Base-by-base conservation (phyloP, 805 yeast species). In the Candida silvicultrix region DNA sequence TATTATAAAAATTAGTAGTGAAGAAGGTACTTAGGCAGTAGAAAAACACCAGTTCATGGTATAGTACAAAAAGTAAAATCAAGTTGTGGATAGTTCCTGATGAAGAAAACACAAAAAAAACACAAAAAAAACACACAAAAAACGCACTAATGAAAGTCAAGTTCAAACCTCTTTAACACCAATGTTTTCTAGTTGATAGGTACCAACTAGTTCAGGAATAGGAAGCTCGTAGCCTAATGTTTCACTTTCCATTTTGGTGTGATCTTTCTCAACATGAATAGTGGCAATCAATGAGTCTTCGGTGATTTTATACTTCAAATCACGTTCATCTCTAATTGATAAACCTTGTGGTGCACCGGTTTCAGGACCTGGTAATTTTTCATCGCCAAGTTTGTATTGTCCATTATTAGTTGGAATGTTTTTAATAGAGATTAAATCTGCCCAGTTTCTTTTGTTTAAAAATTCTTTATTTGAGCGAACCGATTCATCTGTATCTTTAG, bases 211-310 rank as follows among this genome's bases (percentile, higher is more conserved):
- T 35, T 73, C 73, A 2, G 97, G 97, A 48, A 90, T 77, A 44
- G 83, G 66, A 40, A 88, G 62, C 56, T 83, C 85, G 63, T 88
- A 90, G 35, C 72, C 82, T 22, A 71, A 71, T 1, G 92, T 81
- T 25, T 70, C 64, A 25, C 85, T 78, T 4, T 68, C 61, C 1
- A 66, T 50, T 47, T 78, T 71, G 3, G 51, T 54, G 14, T 71
- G 70, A 49, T 86, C 82, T 42, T 71, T 72, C 60, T 89, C 97
- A 38, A 88, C 84, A 54, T 83, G 89, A 34, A 89, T 64, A 1
- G 87, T 79, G 3, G 88, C 78, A 4, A 84, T 79, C 39, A 89
- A 62, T 8, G 88, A 74, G 40, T 77, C 77, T 8, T 66, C 64
- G 14, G 74, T 72, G 7, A 81, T 66, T 7, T 84, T 85, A 54